These are phyloP conservation scores for Solanum lignicaule DNA, from an alignment of 257 asterid genomes.

Conservation along the genomic window DNA sequence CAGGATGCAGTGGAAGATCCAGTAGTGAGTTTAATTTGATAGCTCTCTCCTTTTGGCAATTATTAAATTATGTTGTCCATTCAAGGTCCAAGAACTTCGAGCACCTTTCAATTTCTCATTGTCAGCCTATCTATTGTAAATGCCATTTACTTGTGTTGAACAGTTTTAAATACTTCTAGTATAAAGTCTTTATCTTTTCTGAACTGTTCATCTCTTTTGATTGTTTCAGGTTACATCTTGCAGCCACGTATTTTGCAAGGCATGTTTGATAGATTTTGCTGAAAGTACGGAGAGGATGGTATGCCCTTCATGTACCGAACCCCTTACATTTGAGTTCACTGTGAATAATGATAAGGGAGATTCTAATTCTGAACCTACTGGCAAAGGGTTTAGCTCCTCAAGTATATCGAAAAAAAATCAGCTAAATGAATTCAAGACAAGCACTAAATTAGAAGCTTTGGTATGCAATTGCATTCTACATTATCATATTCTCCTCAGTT, in stretches of 20 bases:
- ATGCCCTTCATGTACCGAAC: constrained; percentile 74
- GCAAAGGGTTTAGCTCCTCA: constrained; percentile 60
- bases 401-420: constrained; percentile 65
- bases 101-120: background rate
- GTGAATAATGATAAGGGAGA: constrained; percentile 28
- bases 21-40: constrained; percentile 25
- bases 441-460: constrained; percentile 89
- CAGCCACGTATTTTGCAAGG: constrained; percentile 60
- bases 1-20: constrained; percentile 62
- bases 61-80: background rate
- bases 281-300: constrained; percentile 50
- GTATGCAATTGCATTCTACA: constrained; percentile 26
- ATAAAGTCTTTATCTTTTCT: background rate
- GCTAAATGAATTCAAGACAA: constrained; percentile 57
- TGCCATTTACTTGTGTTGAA: background rate
- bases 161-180: too few species aligned
- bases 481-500: background rate
- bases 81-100: background rate
- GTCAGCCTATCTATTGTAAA: background rate
- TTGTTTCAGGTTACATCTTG: constrained; percentile 58
- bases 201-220: background rate
- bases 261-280: constrained; percentile 61
- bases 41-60: background rate
- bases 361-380: constrained; percentile 33
- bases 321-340: constrained; percentile 57